Evolutionary conservation across 352 stramenopile genomes (phyloP).

Genomic region (Phytophthora rubi): DNA sequence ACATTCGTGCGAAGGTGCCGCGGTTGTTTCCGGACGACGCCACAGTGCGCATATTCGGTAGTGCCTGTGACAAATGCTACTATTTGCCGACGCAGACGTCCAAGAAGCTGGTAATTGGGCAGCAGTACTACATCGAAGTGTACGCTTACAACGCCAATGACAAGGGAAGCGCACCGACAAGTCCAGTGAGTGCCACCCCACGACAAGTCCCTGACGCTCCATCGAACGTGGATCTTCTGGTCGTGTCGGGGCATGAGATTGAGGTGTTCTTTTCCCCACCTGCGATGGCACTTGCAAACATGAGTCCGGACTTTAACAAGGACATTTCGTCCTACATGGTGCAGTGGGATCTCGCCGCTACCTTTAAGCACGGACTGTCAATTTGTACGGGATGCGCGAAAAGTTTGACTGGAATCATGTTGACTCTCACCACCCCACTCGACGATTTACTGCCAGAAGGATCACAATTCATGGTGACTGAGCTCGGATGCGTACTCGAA

Average conservation of each 20-base stretch:
- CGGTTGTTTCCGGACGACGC: conserved; percentile 51
- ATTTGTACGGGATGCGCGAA: conserved; percentile 58
- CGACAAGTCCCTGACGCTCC: conserved; percentile 89
- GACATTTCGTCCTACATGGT: conserved; percentile 91
- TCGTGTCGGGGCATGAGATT: conserved; percentile 90
- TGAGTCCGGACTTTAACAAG: conserved; percentile 76
- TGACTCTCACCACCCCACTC: conserved; percentile 42
- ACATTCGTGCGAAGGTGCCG: conserved; percentile 64
- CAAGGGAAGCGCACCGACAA: conserved; percentile 47
- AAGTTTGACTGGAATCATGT: conserved; percentile 42
- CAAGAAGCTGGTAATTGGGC: conserved; percentile 56
- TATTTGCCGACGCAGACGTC: conserved; percentile 66
- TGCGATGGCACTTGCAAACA: conserved; percentile 48
- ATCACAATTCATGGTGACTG: conserved; percentile 60
- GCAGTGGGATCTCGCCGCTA: conserved; percentile 82
- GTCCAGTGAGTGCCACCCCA: conserved; percentile 56
- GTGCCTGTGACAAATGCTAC: conserved; percentile 68
- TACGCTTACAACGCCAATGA: conserved; percentile 82
- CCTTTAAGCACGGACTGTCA: conserved; percentile 71
- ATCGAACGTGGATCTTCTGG: conserved; percentile 82
- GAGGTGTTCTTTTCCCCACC: conserved; percentile 92
- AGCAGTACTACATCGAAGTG: conserved; percentile 81
- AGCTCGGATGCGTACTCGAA: conserved; percentile 59
- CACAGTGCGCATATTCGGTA: conserved; percentile 47
- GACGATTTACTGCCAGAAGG: conserved; percentile 21